Percentiles rank a stretch among this genome's conserved stretches.
phyloP scores from a whole-genome alignment of 2,329 filamentous ascomycete species.

The Orbilia oligospora region DNA sequence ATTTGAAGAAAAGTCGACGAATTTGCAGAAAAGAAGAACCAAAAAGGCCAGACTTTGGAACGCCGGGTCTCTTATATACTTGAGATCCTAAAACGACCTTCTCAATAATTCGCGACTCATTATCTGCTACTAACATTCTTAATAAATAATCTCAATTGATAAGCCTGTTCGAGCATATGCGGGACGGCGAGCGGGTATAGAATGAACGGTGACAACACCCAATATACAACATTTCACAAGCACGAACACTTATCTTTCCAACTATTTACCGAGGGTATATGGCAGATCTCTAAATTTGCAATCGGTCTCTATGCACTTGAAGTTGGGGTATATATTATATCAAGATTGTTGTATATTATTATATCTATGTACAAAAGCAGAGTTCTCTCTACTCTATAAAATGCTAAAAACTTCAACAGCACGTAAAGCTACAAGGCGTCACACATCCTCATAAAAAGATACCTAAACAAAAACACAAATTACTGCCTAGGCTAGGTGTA shows the following conservation, averaged over 20 bases:
- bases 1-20: no score
- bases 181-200: neutral
- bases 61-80: no score
- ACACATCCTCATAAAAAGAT: neutral
- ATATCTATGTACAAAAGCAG: conserved; percentile 37
- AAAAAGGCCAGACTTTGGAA: no score
- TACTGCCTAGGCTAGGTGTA: conserved; percentile 66
- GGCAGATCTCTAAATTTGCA: neutral
- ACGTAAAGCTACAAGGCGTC: conserved; percentile 24
- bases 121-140: no score
- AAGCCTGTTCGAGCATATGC: no score
- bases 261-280: conserved; percentile 11
- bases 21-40: no score
- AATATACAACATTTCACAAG: conserved; percentile 18
- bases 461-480: neutral
- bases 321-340: neutral
- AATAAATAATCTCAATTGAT: no score
- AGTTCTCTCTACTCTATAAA: neutral
- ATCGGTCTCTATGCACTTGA: neutral
- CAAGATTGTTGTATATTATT: conserved; percentile 25
- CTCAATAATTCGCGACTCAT: no score
- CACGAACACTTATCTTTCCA: neutral
- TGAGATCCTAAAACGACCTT: no score
- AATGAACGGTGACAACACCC: neutral
- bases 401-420: neutral